These are phyloP conservation scores for Salix caprea DNA, from an alignment of 345 rosid species.

Conservation along the genomic window DNA sequence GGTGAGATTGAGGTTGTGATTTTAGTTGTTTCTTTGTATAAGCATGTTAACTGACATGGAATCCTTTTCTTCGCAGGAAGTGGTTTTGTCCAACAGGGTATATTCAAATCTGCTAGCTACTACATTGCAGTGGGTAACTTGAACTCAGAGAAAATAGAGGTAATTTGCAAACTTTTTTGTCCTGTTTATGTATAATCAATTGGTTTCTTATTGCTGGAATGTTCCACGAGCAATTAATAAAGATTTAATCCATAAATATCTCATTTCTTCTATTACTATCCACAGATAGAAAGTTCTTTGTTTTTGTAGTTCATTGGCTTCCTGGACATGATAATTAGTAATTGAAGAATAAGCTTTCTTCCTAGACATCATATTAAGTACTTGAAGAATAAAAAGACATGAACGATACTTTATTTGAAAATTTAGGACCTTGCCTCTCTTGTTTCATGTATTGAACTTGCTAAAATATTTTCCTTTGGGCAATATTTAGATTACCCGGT, in stretches of 20 bases:
- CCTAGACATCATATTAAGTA: not conserved
- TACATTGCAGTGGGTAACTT: constrained; percentile 77
- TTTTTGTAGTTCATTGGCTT: not conserved
- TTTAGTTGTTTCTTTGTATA: constrained; percentile 6
- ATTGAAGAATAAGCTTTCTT: not conserved
- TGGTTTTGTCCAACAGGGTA: constrained; percentile 56
- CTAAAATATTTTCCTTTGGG: not conserved
- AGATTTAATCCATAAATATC: not conserved
- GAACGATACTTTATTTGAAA: not conserved
- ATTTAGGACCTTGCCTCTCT: not conserved
- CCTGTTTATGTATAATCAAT: not conserved
- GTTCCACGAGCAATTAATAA: not conserved
- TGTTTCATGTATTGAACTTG: not conserved
- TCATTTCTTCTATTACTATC: not conserved
- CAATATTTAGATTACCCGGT: not conserved
- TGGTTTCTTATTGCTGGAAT: not conserved
- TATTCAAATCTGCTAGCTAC: constrained; percentile 65
- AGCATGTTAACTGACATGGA: constrained; percentile 10
- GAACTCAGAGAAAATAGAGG: constrained; percentile 70
- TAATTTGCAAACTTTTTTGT: constrained; percentile 22
- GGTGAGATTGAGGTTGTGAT: constrained; percentile 40
- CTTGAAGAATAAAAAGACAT: not conserved
- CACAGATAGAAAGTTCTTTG: not conserved
- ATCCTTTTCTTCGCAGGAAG: constrained; percentile 42
- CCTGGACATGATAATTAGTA: not conserved